Evolutionary conservation across 495 filamentous ascomycete genomes (phyloP), one percentile per base, ranked within the genome.

Genomic region (Ascodesmis nigricans): DNA sequence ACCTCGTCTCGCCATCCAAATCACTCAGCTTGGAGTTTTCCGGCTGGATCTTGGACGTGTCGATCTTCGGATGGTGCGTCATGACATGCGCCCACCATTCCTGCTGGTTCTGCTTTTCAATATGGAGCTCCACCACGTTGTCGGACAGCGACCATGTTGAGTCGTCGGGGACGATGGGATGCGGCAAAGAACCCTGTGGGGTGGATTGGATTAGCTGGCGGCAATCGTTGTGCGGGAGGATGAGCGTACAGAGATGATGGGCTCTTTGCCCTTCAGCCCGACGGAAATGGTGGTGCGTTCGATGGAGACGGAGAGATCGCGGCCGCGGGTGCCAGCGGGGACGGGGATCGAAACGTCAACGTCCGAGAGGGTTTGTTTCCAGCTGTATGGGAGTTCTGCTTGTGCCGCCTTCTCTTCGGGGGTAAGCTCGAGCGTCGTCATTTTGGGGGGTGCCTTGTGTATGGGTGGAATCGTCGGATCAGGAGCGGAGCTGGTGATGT

Each of bases 41-140:
- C 13, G 87, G 87, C 51, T 70, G 68, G 58, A 97, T 93, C 63
- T 91, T 91, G 43, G 73, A 71, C 19, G 87, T 81, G 54, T 97
- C 90, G 59, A 95, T 90, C 52, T 71, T 75, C 17, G 78, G 79
- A 17, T 83, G 83, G 10, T 58, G 49, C 15, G 72, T 90, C 7
- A 92, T 65, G 15, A 93, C 78, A 55, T 91, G 80, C 18, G 77
- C 59, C 87, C 87, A 97, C 87, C 87, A 97, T 56, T 92, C 79
- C 66, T 84, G 71, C 67, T 93, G 82, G 64, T 93, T 91, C 38
- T 71, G 60, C 56, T 97, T 97, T 64, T 95, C 87, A 19, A 97
- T 75, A 56, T 95, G 90, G 43, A 97, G 61, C 50, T 70, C 68
- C 45, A 95, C 56, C 57, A 90, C 90, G 9, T 68, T 63, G 4